Evolutionary conservation across 495 filamentous ascomycete species (phyloP).

Genomic region (Glonium stellatum): DNA sequence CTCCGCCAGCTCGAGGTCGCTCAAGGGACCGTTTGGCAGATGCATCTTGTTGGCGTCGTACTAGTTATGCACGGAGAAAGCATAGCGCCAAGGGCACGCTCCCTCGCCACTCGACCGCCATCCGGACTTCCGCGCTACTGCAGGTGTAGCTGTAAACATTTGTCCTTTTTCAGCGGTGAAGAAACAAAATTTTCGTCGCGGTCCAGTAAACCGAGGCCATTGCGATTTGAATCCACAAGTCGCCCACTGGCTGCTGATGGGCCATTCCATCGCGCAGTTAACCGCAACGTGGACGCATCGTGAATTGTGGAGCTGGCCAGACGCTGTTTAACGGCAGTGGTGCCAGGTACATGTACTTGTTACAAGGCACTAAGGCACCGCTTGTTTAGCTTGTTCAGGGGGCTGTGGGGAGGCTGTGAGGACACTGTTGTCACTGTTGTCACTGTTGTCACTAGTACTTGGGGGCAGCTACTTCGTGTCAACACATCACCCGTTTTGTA

Average conservation of each 20-base stretch:
- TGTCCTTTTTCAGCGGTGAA: not conserved
- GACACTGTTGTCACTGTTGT: not conserved
- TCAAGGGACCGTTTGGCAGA: not conserved
- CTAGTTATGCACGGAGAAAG: not conserved
- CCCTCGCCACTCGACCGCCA: not conserved
- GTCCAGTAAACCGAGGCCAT: not conserved
- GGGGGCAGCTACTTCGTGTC: no score
- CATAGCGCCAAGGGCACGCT: not conserved
- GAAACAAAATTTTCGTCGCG: not conserved
- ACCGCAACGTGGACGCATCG: not conserved
- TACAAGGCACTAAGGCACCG: not conserved
- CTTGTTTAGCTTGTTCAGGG: not conserved
- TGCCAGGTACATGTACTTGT: not conserved
- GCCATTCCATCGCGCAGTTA: not conserved
- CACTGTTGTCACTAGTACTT: not conserved
- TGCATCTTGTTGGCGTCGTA: not conserved
- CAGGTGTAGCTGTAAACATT: constrained; percentile 2
- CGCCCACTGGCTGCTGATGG: not conserved
- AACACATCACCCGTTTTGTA: no score
- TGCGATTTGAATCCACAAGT: not conserved
- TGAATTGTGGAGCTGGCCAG: not conserved
- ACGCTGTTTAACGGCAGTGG: not conserved
- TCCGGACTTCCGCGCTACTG: constrained; percentile 3
- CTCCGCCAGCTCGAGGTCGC: not conserved
- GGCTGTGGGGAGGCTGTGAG: not conserved